Evolutionary conservation across 305 asterid genomes (phyloP).

Genomic region (Petunia hybrid): DNA sequence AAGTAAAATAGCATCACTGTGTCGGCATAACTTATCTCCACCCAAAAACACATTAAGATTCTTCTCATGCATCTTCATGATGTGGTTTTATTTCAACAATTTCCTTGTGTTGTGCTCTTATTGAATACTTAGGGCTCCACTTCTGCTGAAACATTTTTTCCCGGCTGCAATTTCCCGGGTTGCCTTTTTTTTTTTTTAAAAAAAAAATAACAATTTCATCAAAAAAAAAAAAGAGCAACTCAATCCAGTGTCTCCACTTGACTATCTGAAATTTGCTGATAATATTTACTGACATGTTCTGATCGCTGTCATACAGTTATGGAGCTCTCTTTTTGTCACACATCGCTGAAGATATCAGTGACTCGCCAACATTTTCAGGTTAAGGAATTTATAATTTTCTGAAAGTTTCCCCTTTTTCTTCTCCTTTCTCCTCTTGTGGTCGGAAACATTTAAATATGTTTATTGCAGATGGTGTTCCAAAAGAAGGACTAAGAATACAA

Average conservation of each 20-base stretch:
- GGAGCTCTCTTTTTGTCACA: slow-evolving; percentile 82
- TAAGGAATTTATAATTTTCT: slow-evolving; percentile 34
- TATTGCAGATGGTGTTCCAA: slow-evolving; percentile 95
- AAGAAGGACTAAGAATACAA: slow-evolving; percentile 91
- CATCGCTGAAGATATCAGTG: slow-evolving; percentile 76
- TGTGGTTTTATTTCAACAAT: too few relatives aligned
- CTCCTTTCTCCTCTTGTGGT: slow-evolving; percentile 34
- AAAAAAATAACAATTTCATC: too few relatives aligned
- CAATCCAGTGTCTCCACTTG: background rate
- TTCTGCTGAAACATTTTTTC: background rate
- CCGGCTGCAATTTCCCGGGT: background rate
- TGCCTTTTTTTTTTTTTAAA: too few relatives aligned
- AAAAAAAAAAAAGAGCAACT: too few relatives aligned
- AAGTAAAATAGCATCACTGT: background rate
- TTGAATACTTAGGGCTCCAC: background rate
- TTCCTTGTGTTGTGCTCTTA: background rate
- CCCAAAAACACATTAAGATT: background rate
- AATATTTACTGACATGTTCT: slow-evolving; percentile 25
- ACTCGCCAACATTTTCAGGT: slow-evolving; percentile 88
- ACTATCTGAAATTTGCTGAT: background rate
- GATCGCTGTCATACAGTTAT: slow-evolving; percentile 60
- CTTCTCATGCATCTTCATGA: slow-evolving; percentile 13
- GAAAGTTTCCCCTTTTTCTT: slow-evolving; percentile 31
- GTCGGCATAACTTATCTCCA: background rate
- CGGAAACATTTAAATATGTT: slow-evolving; percentile 35